These are phyloP conservation scores for Flaveria ramosissima DNA, from an alignment of 129 eudicot species.

Conservation along the genomic window DNA sequence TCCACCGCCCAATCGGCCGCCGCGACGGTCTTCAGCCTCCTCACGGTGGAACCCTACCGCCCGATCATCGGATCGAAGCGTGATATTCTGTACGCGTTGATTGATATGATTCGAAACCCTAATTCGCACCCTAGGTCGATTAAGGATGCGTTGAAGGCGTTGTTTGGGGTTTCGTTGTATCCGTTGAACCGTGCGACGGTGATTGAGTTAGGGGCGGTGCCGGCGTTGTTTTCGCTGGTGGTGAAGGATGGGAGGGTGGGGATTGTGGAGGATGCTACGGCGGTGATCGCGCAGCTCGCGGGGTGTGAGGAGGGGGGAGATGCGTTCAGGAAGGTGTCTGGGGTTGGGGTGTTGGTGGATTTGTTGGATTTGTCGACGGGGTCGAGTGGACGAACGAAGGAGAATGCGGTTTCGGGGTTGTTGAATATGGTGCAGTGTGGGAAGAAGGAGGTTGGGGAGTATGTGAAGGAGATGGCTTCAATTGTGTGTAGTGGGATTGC, in stretches of 20 bases:
- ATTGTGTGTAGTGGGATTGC: constrained; percentile 54
- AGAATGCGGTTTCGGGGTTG: constrained; percentile 78
- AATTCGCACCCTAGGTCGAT: constrained; percentile 54
- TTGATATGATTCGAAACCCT: constrained; percentile 51
- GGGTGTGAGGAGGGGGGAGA: constrained; percentile 78
- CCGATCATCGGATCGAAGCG: constrained; percentile 74
- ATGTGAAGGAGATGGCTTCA: constrained; percentile 52
- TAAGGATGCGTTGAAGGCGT: constrained; percentile 72
- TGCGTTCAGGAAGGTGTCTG: constrained; percentile 58
- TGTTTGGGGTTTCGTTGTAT: constrained; percentile 66
- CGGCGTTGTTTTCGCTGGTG: constrained; percentile 64
- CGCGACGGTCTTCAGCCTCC: constrained; percentile 64
- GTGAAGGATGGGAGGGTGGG: constrained; percentile 79
- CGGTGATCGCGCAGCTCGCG: constrained; percentile 84
- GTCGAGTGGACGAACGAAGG: constrained; percentile 56
- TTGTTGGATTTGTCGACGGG: constrained; percentile 73
- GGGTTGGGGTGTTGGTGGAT: constrained; percentile 77
- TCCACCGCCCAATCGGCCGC: constrained; percentile 71
- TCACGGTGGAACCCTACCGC: constrained; percentile 58
- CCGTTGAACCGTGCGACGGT: constrained; percentile 58
- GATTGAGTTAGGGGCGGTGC: constrained; percentile 74
- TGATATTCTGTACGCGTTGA: constrained; percentile 71
- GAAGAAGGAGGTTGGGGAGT: constrained; percentile 46
- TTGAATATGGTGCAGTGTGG: constrained; percentile 76
- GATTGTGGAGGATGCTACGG: constrained; percentile 81